These are phyloP conservation scores for Ceratocystis variospora DNA, from an alignment of 2,329 filamentous ascomycete genomes.

Conservation along the genomic window DNA sequence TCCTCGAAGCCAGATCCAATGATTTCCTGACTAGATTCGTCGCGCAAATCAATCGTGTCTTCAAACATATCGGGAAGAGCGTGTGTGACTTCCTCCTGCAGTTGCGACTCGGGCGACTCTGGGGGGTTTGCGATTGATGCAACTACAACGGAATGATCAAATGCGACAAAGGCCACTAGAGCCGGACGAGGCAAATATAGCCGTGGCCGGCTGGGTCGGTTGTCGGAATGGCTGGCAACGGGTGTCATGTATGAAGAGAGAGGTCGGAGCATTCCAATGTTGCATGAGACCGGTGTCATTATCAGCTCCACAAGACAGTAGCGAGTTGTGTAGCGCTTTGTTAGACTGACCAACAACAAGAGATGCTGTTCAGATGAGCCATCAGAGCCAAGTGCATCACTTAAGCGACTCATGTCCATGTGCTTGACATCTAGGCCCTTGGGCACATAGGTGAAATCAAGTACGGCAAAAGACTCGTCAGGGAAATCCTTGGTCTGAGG, in stretches of 20 bases:
- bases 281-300: slow-evolving; percentile 39
- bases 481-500: slow-evolving; percentile 36
- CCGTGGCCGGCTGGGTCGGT: slow-evolving; percentile 38
- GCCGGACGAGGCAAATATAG: slow-evolving; percentile 66
- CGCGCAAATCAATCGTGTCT: slow-evolving; percentile 69
- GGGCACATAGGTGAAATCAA: slow-evolving; percentile 65
- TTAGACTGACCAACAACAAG: slow-evolving; percentile 46
- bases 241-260: slow-evolving; percentile 51
- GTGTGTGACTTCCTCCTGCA: slow-evolving; percentile 50
- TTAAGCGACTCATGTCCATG: slow-evolving; percentile 37
- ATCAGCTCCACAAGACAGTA: slow-evolving; percentile 64
- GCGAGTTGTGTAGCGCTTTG: slow-evolving; percentile 39
- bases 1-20: slow-evolving; percentile 52
- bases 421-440: slow-evolving; percentile 39
- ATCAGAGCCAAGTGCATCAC: slow-evolving; percentile 36
- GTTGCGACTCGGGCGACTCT: slow-evolving; percentile 62
- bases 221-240: slow-evolving; percentile 30
- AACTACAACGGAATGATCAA: slow-evolving; percentile 64
- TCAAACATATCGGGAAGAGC: slow-evolving; percentile 58
- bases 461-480: slow-evolving; percentile 51
- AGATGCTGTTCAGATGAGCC: slow-evolving; percentile 44
- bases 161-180: slow-evolving; percentile 68
- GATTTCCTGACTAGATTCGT: slow-evolving; percentile 49
- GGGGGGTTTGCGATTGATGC: slow-evolving; percentile 55
- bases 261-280: slow-evolving; percentile 53